Conservation (phyloP, 192 early-diverging fungal species). For the Coemansia sp. region DNA sequence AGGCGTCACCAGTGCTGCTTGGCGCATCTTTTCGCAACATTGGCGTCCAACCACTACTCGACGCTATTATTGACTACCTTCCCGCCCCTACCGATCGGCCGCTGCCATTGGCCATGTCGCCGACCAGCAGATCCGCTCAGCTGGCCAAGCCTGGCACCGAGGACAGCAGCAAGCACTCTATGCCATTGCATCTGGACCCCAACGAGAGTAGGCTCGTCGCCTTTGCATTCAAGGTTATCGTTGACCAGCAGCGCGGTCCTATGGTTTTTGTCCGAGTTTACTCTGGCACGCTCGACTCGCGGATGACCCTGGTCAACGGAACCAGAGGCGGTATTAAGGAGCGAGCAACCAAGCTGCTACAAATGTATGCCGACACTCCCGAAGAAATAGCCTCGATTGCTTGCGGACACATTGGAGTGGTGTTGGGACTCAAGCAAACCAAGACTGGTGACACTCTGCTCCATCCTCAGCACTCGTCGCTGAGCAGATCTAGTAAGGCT, state of each 20-base stretch:
- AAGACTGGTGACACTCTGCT: constrained; percentile 84
- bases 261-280: constrained; percentile 92
- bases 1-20: constrained; percentile 78
- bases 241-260: constrained; percentile 80
- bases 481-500: not conserved
- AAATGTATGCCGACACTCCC: constrained; percentile 87
- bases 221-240: constrained; percentile 91
- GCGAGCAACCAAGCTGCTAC: constrained; percentile 75
- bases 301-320: constrained; percentile 67
- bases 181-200: constrained; percentile 25
- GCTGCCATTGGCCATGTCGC: not conserved
- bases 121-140: not conserved
- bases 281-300: constrained; percentile 68
- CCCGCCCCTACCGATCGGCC: constrained; percentile 76
- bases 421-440: constrained; percentile 79
- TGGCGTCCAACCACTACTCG: constrained; percentile 90
- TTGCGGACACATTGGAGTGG: constrained; percentile 81
- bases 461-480: constrained; percentile 52
- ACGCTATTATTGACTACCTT: constrained; percentile 82
- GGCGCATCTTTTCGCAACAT: constrained; percentile 87
- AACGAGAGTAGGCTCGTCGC: constrained; percentile 68
- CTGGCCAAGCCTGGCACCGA: not conserved
- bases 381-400: constrained; percentile 75
- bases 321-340: constrained; percentile 65
- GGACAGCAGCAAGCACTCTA: not conserved